Base-by-base conservation (phyloP, 768 basidiomycete genomes). In the Lentinula aciculospora region DNA sequence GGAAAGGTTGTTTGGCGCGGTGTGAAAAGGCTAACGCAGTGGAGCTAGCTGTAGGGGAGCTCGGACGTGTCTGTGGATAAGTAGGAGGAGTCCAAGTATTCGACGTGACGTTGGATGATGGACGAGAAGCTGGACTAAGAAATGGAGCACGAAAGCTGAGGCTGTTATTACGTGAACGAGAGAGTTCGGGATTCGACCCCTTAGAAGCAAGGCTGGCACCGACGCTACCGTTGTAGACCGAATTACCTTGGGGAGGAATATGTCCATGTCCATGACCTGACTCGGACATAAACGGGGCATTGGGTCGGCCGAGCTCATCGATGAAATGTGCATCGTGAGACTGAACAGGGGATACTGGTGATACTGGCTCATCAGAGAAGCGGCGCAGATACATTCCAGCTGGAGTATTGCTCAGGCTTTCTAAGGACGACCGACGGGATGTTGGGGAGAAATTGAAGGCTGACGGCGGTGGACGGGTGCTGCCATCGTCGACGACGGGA, bases 121-220 rank as follows among this genome's bases (percentile, higher is more conserved):
- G 86, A n/a, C 87, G 78, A 1, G 83, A 85, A 1, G 86, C 78
- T 0, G 88, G 88, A 4, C 84, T 80, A 55, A 88, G 81, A 72
- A 88, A 88, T 1, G 87, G 85, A 0, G 80, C 73, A 27, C 88
- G 82, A 75, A 90, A 89, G 17, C 76, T 78, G 1, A 74, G 70
- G 23, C 74, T 77, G 55, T 68, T 66, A 36, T 64, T 69, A 31
- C 81, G 68, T 13, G 82, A 81, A 49, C 80, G 60, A 15, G 48
- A 21, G 3, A 53, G 36, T 3, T 53, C 36, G 23, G 10, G 19
- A 39, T 28, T 53, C 2, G 51, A 53, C 7, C 51, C 51, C 39
- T 53, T 53, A 12, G 32, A 36, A 21, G 32, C 25, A 13, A 57
- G 56, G 47, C 19, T 48, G 28, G 28, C 44, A 23, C 40, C 44